These are phyloP conservation scores for Sporothrix sp. DNA, from an alignment of 2,329 filamentous ascomycete species.

Conservation along the genomic window DNA sequence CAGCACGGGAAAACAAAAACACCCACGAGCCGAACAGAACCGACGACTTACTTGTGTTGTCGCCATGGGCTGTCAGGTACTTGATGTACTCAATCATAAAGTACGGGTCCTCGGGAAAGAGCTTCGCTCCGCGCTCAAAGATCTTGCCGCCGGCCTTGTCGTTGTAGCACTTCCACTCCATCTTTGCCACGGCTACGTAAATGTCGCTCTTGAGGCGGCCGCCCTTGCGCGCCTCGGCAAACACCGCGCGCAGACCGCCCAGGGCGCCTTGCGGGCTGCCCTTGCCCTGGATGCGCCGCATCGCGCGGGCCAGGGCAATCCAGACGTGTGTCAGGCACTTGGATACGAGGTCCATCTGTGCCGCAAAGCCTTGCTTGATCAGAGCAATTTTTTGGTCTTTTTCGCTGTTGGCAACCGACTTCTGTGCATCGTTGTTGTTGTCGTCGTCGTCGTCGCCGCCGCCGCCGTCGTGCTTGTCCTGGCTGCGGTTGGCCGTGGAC, in stretches of 20 bases:
- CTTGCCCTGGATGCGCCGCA: slow-evolving; percentile 88
- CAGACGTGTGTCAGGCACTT: slow-evolving; percentile 85
- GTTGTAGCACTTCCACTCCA: slow-evolving; percentile 94
- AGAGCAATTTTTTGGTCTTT: slow-evolving; percentile 51
- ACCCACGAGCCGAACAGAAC: not conserved
- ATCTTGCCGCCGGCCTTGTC: slow-evolving; percentile 89
- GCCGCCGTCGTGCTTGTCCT: slow-evolving; percentile 2
- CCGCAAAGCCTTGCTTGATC: slow-evolving; percentile 56
- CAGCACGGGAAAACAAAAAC: not conserved
- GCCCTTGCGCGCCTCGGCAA: slow-evolving; percentile 76
- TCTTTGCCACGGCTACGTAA: slow-evolving; percentile 83
- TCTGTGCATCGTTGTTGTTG: slow-evolving; percentile 25
- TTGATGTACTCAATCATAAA: slow-evolving; percentile 96
- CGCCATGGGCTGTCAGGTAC: slow-evolving; percentile 83
- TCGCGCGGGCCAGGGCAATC: slow-evolving; percentile 89
- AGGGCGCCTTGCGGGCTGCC: slow-evolving; percentile 48
- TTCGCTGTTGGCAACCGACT: slow-evolving; percentile 29
- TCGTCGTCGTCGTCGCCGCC: slow-evolving; percentile 24
- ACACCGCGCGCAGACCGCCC: slow-evolving; percentile 73
- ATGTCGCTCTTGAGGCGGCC: slow-evolving; percentile 89
- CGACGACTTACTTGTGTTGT: slow-evolving; percentile 70
- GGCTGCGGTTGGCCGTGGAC: slow-evolving; percentile 3
- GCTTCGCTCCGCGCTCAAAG: slow-evolving; percentile 83
- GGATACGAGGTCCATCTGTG: slow-evolving; percentile 66
- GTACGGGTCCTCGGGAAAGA: slow-evolving; percentile 87